Percentiles rank a stretch among this genome's conserved stretches.
These are phyloP conservation scores for Botrytis hyacinthi DNA, from an alignment of 2,329 filamentous ascomycete species.

Conservation along the genomic window DNA sequence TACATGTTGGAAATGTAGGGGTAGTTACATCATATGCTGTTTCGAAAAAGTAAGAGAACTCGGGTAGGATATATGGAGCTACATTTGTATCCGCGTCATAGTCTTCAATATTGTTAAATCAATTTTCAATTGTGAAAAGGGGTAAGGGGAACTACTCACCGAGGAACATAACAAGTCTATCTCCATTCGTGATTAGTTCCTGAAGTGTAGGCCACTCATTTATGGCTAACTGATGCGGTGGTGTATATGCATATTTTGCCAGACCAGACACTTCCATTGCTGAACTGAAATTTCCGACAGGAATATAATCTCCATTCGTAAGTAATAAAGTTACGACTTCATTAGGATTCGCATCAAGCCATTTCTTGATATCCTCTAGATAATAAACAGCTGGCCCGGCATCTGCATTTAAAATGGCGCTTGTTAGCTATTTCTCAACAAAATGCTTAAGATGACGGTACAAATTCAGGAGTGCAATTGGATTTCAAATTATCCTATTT, in stretches of 20 bases:
- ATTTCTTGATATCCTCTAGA: conserved; percentile 55
- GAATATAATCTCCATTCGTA: conserved; percentile 59
- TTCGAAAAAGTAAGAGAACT: conserved; percentile 69
- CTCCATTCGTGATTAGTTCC: conserved; percentile 59
- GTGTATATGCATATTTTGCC: conserved; percentile 34
- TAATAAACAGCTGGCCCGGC: conserved; percentile 56
- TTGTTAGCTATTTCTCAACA: neutral
- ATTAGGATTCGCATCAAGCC: conserved; percentile 56
- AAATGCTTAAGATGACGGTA: neutral
- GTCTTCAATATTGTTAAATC: conserved; percentile 47
- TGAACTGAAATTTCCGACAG: conserved; percentile 52
- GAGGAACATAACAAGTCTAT: conserved; percentile 69
- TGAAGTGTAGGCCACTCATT: conserved; percentile 69
- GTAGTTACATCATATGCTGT: conserved; percentile 60
- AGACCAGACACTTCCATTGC: conserved; percentile 32
- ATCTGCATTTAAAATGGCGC: conserved; percentile 39
- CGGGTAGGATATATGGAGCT: conserved; percentile 61
- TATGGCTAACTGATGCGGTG: conserved; percentile 39
- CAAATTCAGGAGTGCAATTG: neutral
- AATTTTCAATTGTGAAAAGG: neutral
- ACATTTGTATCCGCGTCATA: conserved; percentile 50
- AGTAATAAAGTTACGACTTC: conserved; percentile 65
- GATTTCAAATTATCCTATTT: neutral
- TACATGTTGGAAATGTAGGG: conserved; percentile 60
- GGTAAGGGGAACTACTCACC: conserved; percentile 43